A percentile compares a stretch with the other conserved stretches of the same genome.
These are phyloP conservation scores for Colletotrichum acutatum DNA, from an alignment of 2,329 filamentous ascomycete genomes.

Conservation along the genomic window DNA sequence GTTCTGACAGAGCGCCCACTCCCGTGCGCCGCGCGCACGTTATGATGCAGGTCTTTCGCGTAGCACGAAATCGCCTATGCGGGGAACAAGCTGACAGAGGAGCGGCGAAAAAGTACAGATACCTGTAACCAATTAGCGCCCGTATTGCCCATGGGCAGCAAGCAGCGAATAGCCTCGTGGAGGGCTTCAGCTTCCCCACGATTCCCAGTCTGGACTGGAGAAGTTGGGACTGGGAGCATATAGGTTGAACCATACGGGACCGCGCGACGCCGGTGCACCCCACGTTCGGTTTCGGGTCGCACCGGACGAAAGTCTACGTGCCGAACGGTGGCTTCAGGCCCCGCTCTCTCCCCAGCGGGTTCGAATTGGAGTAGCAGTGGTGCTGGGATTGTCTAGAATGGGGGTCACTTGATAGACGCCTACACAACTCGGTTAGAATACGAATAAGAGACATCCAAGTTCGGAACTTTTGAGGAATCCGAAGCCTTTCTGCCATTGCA, in stretches of 20 bases:
- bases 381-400: not conserved
- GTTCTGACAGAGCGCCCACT: slow-evolving; percentile 20
- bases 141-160: not conserved
- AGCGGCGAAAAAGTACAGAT: not conserved
- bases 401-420: too few species aligned
- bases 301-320: slow-evolving; percentile 11
- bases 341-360: too few species aligned
- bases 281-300: slow-evolving; percentile 19
- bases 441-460: slow-evolving; percentile 4
- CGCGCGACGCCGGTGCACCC: slow-evolving; percentile 5
- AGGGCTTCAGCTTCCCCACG: slow-evolving; percentile 14
- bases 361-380: not conserved
- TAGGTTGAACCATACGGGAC: slow-evolving; percentile 10
- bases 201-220: not conserved
- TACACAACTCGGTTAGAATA: not conserved
- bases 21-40: not conserved
- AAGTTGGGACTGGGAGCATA: not conserved
- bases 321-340: not conserved
- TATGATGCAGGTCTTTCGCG: slow-evolving; percentile 19
- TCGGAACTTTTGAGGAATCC: not conserved
- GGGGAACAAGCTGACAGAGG: slow-evolving; percentile 11
- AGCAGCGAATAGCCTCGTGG: too few species aligned
- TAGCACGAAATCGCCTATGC: slow-evolving; percentile 12
- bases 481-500: not conserved
- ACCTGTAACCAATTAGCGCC: slow-evolving; percentile 7